These are phyloP conservation scores for Ceratorhiza oryzae-sativae DNA, from an alignment of 1,284 basidiomycete species.

Conservation along the genomic window DNA sequence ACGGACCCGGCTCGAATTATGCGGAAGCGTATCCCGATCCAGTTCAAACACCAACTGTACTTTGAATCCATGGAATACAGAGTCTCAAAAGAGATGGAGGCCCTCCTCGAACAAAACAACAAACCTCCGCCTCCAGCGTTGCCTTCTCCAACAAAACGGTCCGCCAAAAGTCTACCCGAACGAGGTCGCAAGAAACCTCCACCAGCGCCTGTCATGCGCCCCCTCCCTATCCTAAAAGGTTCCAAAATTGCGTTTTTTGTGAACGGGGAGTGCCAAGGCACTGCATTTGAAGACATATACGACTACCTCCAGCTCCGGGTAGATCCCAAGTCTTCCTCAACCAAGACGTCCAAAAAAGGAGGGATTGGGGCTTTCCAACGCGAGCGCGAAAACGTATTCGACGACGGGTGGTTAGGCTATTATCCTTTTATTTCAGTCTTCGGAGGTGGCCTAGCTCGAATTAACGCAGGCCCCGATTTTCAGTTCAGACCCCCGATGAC, in stretches of 20 bases:
- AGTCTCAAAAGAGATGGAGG: slow-evolving; percentile 92
- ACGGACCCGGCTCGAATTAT: slow-evolving; percentile 67
- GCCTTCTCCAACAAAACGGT: slow-evolving; percentile 57
- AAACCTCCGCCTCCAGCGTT: slow-evolving; percentile 52
- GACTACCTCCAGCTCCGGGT: slow-evolving; percentile 87
- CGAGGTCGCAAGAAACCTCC: slow-evolving; percentile 49
- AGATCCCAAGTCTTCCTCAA: slow-evolving; percentile 42
- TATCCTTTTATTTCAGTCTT: slow-evolving; percentile 95
- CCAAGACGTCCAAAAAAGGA: slow-evolving; percentile 56
- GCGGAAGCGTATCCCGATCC: slow-evolving; percentile 89
- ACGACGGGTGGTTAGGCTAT: slow-evolving; percentile 96
- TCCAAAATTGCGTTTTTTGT: slow-evolving; percentile 90
- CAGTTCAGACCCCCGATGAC: slow-evolving; percentile 77
- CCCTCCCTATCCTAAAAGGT: slow-evolving; percentile 72
- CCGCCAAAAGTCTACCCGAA: slow-evolving; percentile 47
- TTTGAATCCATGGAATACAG: slow-evolving; percentile 95
- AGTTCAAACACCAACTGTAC: slow-evolving; percentile 95
- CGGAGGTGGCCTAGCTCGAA: slow-evolving; percentile 82
- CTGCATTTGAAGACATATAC: slow-evolving; percentile 88
- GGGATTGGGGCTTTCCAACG: slow-evolving; percentile 62
- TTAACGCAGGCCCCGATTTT: slow-evolving; percentile 91
- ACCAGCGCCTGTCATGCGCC: slow-evolving; percentile 59
- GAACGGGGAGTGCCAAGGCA: slow-evolving; percentile 87
- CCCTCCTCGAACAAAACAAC: slow-evolving; percentile 67
- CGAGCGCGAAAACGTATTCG: slow-evolving; percentile 82